phyloP scores from a whole-genome alignment of 805 yeast genomes.

The Pichia sporocuriosa region DNA sequence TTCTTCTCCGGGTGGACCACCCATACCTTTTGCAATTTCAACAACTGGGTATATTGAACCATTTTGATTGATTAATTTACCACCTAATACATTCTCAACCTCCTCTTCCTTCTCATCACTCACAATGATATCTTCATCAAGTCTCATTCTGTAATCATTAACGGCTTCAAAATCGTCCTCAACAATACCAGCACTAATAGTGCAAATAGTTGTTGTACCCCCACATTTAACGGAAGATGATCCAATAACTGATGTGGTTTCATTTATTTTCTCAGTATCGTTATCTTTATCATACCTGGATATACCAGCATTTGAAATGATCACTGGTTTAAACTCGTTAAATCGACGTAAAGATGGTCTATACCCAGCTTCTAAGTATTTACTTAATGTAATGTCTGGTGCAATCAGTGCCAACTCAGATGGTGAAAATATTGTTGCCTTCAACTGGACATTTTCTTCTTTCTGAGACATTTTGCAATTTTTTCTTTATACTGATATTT shows the following conservation, averaged over 20 bases:
- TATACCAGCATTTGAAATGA: conserved; percentile 34
- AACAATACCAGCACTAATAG: conserved; percentile 59
- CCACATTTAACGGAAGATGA: conserved; percentile 67
- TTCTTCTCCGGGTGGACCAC: conserved; percentile 79
- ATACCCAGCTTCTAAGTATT: conserved; percentile 67
- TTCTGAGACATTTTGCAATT: conserved; percentile 8
- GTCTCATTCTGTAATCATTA: conserved; percentile 36
- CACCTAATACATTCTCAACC: conserved; percentile 6
- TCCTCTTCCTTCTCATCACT: conserved; percentile 14
- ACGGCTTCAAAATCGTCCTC: conserved; percentile 43
- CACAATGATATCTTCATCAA: conserved; percentile 31
- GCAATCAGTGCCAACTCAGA: conserved; percentile 77
- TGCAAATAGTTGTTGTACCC: conserved; percentile 64
- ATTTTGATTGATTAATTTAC: conserved; percentile 18
- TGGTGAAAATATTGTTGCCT: conserved; percentile 65
- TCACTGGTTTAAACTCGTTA: conserved; percentile 62
- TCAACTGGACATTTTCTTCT: conserved; percentile 14
- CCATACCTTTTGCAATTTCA: conserved; percentile 66
- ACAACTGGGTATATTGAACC: conserved; percentile 64
- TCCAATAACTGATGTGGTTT: conserved; percentile 41
- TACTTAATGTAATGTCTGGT: conserved; percentile 75
- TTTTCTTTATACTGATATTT: not conserved
- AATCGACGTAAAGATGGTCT: conserved; percentile 71
- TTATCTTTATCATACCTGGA: conserved; percentile 24
- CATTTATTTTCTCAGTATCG: conserved; percentile 14